Conservation (phyloP, 495 filamentous ascomycete genomes). For the Bathelium albidoporum region DNA sequence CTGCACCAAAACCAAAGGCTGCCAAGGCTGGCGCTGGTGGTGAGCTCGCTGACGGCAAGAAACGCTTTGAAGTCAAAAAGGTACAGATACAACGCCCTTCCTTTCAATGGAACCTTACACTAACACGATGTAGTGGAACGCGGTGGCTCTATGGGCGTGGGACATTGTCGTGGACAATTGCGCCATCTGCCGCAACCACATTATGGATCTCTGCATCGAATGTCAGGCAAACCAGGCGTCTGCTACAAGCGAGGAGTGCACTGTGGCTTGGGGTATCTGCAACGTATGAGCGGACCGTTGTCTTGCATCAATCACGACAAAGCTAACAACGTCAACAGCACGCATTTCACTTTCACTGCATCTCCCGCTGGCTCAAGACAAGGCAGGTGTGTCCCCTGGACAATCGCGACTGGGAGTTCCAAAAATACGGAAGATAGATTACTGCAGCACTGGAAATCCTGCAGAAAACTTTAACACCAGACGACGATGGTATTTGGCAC, state of each 20-base stretch:
- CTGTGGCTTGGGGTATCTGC: constrained; percentile 98
- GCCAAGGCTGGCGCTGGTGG: constrained; percentile 40
- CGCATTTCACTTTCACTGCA: constrained; percentile 99
- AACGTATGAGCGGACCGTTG: constrained; percentile 54
- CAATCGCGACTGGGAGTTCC: constrained; percentile 99
- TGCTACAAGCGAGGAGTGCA: constrained; percentile 94
- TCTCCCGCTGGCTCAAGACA: constrained; percentile 99
- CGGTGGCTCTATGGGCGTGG: constrained; percentile 98
- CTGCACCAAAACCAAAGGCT: constrained; percentile 37
- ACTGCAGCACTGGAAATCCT: background rate
- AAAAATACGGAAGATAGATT: constrained; percentile 82
- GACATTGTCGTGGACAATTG: constrained; percentile 99
- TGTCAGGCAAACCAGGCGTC: constrained; percentile 99
- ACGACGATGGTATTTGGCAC: background rate
- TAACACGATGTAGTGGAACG: constrained; percentile 67
- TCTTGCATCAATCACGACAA: background rate
- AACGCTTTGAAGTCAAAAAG: constrained; percentile 98
- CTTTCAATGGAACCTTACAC: background rate
- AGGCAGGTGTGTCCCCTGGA: constrained; percentile 96
- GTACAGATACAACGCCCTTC: constrained; percentile 35
- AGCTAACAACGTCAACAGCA: constrained; percentile 46
- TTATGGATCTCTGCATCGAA: constrained; percentile 99
- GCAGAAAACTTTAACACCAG: background rate
- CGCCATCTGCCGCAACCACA: constrained; percentile 98
- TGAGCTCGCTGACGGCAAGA: constrained; percentile 63